These are phyloP conservation scores for Annulohypoxylon nitens DNA, from an alignment of 495 filamentous ascomycete species.

Conservation along the genomic window DNA sequence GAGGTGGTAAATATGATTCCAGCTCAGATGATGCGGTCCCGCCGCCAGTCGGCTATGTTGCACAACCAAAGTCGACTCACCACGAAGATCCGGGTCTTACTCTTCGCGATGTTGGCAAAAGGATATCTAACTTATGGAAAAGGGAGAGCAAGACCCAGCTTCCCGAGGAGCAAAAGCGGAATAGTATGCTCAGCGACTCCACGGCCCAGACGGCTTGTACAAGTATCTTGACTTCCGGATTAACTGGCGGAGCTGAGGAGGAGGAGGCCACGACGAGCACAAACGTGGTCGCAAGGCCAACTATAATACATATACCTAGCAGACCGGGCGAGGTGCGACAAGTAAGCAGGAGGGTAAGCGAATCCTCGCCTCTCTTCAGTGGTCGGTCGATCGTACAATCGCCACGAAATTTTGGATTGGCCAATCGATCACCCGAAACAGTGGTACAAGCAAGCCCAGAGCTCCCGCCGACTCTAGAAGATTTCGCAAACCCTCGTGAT, in stretches of 20 bases:
- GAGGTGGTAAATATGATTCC: conserved; percentile 33
- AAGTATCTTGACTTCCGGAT: conserved; percentile 49
- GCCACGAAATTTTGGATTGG: conserved; percentile 40
- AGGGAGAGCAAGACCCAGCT: conserved; percentile 27
- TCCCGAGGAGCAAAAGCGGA: conserved; percentile 29
- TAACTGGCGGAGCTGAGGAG: conserved; percentile 44
- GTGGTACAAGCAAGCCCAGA: conserved; percentile 17
- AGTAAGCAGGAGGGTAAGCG: conserved; percentile 41
- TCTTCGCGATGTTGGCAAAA: conserved; percentile 32
- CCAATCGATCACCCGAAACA: conserved; percentile 6
- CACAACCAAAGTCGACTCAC: conserved; percentile 30
- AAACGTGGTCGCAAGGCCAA: conserved; percentile 48
- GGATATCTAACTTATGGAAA: conserved; percentile 49
- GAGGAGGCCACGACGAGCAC: conserved; percentile 48
- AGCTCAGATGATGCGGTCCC: conserved; percentile 35
- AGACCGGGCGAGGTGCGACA: conserved; percentile 47
- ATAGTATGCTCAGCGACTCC: conserved; percentile 40
- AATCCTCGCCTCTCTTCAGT: conserved; percentile 41
- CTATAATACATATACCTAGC: conserved; percentile 52
- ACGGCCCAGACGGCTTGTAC: conserved; percentile 47
- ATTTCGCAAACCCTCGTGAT: conserved; percentile 6
- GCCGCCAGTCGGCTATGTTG: conserved; percentile 34
- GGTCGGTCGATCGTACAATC: conserved; percentile 42
- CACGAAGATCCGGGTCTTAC: conserved; percentile 24
- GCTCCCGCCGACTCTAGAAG: conserved; percentile 19